Percentiles rank a stretch among this genome's conserved stretches.
phyloP scores from a whole-genome alignment of 2,329 filamentous ascomycete species.

The Diaporthe helianthi region DNA sequence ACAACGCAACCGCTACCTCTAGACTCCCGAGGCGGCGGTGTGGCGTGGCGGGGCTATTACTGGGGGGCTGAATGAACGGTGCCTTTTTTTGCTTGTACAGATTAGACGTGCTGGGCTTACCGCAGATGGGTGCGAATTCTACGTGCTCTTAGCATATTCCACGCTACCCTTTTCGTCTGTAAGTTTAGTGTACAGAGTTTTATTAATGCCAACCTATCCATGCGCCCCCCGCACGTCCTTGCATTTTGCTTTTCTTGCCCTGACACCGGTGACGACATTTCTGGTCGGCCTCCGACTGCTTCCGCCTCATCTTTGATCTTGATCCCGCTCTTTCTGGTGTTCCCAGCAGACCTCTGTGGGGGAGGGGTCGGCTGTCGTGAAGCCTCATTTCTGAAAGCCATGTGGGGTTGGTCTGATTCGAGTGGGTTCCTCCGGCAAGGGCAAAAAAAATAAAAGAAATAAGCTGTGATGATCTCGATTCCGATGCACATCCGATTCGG shows the following conservation, averaged over 20 bases:
- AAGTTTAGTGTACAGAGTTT: too few species aligned
- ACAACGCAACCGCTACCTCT: not conserved
- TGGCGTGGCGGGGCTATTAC: constrained; percentile 17
- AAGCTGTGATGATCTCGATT: constrained; percentile 9
- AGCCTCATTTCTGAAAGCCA: not conserved
- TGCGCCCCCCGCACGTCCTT: not conserved
- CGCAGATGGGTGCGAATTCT: not conserved
- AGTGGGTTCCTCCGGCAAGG: not conserved
- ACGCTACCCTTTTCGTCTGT: not conserved
- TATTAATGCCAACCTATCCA: not conserved
- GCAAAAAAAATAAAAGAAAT: too few species aligned
- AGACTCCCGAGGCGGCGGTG: constrained; percentile 22
- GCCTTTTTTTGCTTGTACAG: not conserved
- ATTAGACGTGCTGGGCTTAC: not conserved
- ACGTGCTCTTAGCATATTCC: not conserved
- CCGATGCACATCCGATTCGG: constrained; percentile 7
- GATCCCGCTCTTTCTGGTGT: not conserved
- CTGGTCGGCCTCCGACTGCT: not conserved
- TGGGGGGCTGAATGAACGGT: constrained; percentile 2
- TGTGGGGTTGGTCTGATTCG: too few species aligned
- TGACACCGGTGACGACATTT: constrained; percentile 7
- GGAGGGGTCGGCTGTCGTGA: not conserved
- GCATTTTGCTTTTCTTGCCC: not conserved
- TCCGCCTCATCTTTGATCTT: constrained; percentile 9
- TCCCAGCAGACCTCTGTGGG: not conserved